These are phyloP conservation scores for Trichoderma pleuroti DNA, from an alignment of 2,329 filamentous ascomycete genomes.

Conservation along the genomic window DNA sequence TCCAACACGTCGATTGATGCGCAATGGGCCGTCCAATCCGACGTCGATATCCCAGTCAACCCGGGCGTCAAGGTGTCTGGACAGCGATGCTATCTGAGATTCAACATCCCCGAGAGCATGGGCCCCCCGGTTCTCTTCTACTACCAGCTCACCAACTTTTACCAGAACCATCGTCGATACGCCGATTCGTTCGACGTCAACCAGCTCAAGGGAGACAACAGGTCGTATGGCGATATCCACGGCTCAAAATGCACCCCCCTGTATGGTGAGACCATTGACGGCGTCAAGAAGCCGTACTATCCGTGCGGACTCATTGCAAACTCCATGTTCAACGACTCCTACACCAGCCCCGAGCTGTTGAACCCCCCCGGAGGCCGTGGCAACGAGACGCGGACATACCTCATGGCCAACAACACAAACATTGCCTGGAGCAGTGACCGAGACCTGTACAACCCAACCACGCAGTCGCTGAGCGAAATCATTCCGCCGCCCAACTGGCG, in stretches of 20 bases:
- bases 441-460: conserved; percentile 68
- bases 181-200: conserved; percentile 82
- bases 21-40: conserved; percentile 42
- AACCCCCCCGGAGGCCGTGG: conserved; percentile 41
- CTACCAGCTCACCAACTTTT: conserved; percentile 96
- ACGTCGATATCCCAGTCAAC: conserved; percentile 41
- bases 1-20: conserved; percentile 39
- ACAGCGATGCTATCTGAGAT: conserved; percentile 68
- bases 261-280: conserved; percentile 41
- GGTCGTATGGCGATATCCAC: conserved; percentile 58
- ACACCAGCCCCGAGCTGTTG: conserved; percentile 60
- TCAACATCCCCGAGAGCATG: conserved; percentile 76
- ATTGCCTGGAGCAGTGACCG: conserved; percentile 88
- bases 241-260: conserved; percentile 74
- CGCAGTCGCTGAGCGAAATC: conserved; percentile 63
- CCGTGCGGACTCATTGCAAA: conserved; percentile 96
- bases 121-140: conserved; percentile 83
- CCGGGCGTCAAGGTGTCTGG: conserved; percentile 36
- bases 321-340: conserved; percentile 94
- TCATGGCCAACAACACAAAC: conserved; percentile 68
- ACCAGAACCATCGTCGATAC: conserved; percentile 97
- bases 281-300: conserved; percentile 70
- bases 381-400: conserved; percentile 53
- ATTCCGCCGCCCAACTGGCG: conserved; percentile 85
- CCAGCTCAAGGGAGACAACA: conserved; percentile 71